Percentiles rank a stretch among this genome's conserved stretches.
Evolutionary conservation across 352 stramenopile genomes (phyloP).

Genomic region (Thalassiosira exigua): DNA sequence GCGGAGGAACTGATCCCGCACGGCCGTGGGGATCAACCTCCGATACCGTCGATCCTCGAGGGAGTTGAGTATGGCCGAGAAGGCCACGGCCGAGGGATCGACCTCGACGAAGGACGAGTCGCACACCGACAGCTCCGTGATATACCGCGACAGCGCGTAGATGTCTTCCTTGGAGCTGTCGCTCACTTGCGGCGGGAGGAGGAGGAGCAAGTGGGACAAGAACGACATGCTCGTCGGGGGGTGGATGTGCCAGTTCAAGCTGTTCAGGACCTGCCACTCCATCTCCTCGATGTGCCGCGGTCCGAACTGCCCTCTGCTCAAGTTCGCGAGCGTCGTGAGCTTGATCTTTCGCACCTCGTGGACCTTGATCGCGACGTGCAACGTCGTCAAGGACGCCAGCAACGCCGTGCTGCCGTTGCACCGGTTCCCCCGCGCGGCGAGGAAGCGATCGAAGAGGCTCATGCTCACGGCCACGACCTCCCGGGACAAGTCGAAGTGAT

Average conservation of each 20-base stretch:
- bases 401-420: slow-evolving; percentile 74
- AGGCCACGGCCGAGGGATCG: slow-evolving; percentile 64
- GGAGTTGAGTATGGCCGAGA: slow-evolving; percentile 62
- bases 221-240: slow-evolving; percentile 74
- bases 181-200: slow-evolving; percentile 65
- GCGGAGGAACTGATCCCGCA: slow-evolving; percentile 55
- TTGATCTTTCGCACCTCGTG: slow-evolving; percentile 78
- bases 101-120: slow-evolving; percentile 68
- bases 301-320: slow-evolving; percentile 77
- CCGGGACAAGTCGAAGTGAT: slow-evolving; percentile 81
- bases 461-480: slow-evolving; percentile 78
- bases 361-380: slow-evolving; percentile 81
- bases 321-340: slow-evolving; percentile 68
- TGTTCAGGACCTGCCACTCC: slow-evolving; percentile 69
- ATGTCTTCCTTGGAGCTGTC: slow-evolving; percentile 64
- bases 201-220: slow-evolving; percentile 64
- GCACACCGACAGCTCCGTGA: slow-evolving; percentile 70
- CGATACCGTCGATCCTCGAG: slow-evolving; percentile 58
- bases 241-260: slow-evolving; percentile 77
- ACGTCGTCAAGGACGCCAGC: slow-evolving; percentile 68
- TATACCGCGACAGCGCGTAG: slow-evolving; percentile 70
- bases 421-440: slow-evolving; percentile 67
- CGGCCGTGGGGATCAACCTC: slow-evolving; percentile 29
- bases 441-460: slow-evolving; percentile 79
- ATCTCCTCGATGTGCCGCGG: slow-evolving; percentile 78